Evolutionary conservation across 176 grass and related monocot species (phyloP).

Genomic region (Oryza glaberrima): DNA sequence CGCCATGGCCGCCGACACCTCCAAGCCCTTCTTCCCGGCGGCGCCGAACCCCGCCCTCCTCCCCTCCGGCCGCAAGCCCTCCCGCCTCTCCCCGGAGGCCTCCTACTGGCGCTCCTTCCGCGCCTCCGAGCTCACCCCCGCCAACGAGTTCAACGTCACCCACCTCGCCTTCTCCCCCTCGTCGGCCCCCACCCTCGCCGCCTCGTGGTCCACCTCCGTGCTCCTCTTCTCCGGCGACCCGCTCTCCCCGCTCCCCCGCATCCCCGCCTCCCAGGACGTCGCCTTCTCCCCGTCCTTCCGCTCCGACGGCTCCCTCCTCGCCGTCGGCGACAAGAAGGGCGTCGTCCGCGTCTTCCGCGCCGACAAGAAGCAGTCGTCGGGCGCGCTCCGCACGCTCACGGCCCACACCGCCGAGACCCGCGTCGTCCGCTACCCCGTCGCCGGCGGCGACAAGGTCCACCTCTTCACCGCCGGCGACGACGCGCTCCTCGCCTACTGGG

Average conservation of each 20-base stretch:
- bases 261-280: slow-evolving; percentile 59
- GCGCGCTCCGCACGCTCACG: slow-evolving; percentile 61
- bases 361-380: slow-evolving; percentile 45
- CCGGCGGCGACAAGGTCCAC: slow-evolving; percentile 70
- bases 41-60: slow-evolving; percentile 37
- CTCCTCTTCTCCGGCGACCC: slow-evolving; percentile 67
- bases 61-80: slow-evolving; percentile 36
- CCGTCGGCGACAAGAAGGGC: slow-evolving; percentile 68
- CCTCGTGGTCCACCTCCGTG: slow-evolving; percentile 56
- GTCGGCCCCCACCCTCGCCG: slow-evolving; percentile 50
- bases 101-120: slow-evolving; percentile 80
- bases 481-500: slow-evolving; percentile 80
- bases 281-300: slow-evolving; percentile 86
- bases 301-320: slow-evolving; percentile 78
- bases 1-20: slow-evolving; percentile 60
- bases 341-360: slow-evolving; percentile 78
- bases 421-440: slow-evolving; percentile 69
- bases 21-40: slow-evolving; percentile 58
- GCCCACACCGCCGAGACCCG: slow-evolving; percentile 65
- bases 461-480: slow-evolving; percentile 85
- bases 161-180: slow-evolving; percentile 71
- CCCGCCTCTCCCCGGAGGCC: slow-evolving; percentile 55
- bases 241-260: slow-evolving; percentile 27
- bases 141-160: slow-evolving; percentile 59
- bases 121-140: slow-evolving; percentile 61